A percentile compares a stretch with the other conserved stretches of the same genome.
phyloP scores from a whole-genome alignment of 768 basidiomycete genomes.

The Lactifluus pinguis region DNA sequence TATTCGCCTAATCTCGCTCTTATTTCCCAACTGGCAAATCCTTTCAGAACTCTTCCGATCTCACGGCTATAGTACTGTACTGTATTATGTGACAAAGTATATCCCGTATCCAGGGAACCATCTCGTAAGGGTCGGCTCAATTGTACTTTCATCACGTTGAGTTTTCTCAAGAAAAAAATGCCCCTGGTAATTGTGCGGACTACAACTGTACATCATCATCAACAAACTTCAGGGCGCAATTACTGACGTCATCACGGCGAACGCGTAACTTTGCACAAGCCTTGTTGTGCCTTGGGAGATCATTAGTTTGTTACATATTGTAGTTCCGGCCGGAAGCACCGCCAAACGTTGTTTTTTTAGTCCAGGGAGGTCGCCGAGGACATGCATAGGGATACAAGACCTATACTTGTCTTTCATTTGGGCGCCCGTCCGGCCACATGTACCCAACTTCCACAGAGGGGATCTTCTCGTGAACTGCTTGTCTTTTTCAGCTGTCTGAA shows the following conservation, averaged over 20 bases:
- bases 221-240: background rate
- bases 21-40: slow-evolving; percentile 9
- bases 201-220: too few species aligned
- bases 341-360: background rate
- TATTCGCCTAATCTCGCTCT: background rate
- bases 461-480: background rate
- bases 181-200: background rate
- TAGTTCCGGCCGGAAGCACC: background rate
- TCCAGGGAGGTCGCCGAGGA: background rate
- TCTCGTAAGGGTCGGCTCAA: background rate
- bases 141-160: background rate
- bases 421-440: background rate
- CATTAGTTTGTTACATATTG: background rate
- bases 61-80: background rate
- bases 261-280: background rate
- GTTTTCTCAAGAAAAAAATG: background rate
- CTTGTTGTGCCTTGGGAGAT: too few species aligned
- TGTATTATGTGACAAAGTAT: background rate
- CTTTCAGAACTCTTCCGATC: slow-evolving; percentile 6
- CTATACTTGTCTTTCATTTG: background rate
- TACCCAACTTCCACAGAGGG: background rate
- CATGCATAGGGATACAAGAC: background rate
- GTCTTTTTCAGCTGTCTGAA: background rate
- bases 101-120: slow-evolving; percentile 12
- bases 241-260: slow-evolving; percentile 1